Evolutionary conservation across 1,139 yeast species (phyloP), one percentile per base, ranked within the genome.

Genomic region (Pichia sp.): DNA sequence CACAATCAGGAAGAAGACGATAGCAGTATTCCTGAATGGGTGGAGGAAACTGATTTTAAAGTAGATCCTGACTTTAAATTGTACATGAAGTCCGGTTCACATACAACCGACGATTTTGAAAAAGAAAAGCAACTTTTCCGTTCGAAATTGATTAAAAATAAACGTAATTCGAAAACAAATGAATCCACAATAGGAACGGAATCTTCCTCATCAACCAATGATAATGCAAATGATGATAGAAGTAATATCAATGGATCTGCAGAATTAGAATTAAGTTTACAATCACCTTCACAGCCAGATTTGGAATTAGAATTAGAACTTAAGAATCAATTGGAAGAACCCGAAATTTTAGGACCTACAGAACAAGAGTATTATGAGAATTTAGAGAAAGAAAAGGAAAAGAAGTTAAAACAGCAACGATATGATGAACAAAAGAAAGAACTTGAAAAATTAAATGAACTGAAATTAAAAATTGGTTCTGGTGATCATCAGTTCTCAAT

Each of bases 41-140:
- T 52, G 29, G 53, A 50, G 10, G 62, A 57, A 30, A 52, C 58
- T 2, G 58, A 57, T 37, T 56, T 56, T 43, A 54, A 56, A 35
- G 54, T 53, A 7, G 61, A 57, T 33, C 35, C 45, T 10, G 54
- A 51, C 42, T 53, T 57, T 28, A 48, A 54, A 9, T 37, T 49
- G 7, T 57, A 55, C 40, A 40, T 45, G 35, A 33, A 43, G 4
- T 51, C 49, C 18, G 59, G 58, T 4, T 21, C 46, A 3, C 57
- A 54, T 41, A 51, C 59, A 7, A 46, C 50, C 23, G 54, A 52
- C 36, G 61, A 57, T 20, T 49, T 57, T 27, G 61, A 57, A 37
- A 41, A 49, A 27, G 61, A 57, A 24, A 56, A 55, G 40, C 33
- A 43, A 36, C 35, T 47, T 9, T 55, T 39, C 27, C 54, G 37